Percentiles rank a stretch among this genome's conserved stretches.
phyloP scores from a whole-genome alignment of 129 eudicot genomes.

The Flaveria sonorensis region DNA sequence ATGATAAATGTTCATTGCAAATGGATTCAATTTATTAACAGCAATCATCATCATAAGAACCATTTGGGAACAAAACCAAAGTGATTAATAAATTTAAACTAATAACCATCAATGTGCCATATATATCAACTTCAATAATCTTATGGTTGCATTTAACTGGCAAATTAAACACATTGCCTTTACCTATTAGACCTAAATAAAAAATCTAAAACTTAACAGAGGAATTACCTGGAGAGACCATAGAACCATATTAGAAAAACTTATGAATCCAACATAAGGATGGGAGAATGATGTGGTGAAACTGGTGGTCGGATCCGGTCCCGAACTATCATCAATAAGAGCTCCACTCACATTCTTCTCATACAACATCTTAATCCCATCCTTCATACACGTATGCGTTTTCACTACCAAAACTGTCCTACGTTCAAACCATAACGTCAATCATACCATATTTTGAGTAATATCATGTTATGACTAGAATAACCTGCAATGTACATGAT shows the following conservation, averaged over 20 bases:
- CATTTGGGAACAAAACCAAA: too few relatives aligned
- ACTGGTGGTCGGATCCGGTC: conserved; percentile 26
- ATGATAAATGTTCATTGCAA: too few relatives aligned
- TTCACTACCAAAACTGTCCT: conserved; percentile 41
- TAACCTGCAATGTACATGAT: too few relatives aligned
- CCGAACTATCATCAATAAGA: conserved; percentile 31
- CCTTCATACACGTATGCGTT: conserved; percentile 39
- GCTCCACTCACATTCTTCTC: conserved; percentile 51
- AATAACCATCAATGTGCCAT: conserved; percentile 3
- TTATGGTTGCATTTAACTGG: too few relatives aligned
- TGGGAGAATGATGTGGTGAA: conserved; percentile 34
- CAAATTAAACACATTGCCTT: not conserved
- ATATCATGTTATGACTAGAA: too few relatives aligned
- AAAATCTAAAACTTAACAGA: not conserved
- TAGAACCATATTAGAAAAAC: conserved; percentile 47
- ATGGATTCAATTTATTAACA: too few relatives aligned
- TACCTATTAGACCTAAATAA: not conserved
- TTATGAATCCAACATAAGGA: conserved; percentile 48
- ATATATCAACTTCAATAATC: not conserved
- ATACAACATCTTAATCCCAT: conserved; percentile 41
- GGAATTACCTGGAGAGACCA: conserved; percentile 57
- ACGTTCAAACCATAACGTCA: not conserved
- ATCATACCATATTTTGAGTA: too few relatives aligned
- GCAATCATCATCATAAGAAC: too few relatives aligned
- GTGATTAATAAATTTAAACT: not conserved